These are phyloP conservation scores for Rutstroemia sp. DNA, from an alignment of 2,329 filamentous ascomycete genomes.

Conservation along the genomic window DNA sequence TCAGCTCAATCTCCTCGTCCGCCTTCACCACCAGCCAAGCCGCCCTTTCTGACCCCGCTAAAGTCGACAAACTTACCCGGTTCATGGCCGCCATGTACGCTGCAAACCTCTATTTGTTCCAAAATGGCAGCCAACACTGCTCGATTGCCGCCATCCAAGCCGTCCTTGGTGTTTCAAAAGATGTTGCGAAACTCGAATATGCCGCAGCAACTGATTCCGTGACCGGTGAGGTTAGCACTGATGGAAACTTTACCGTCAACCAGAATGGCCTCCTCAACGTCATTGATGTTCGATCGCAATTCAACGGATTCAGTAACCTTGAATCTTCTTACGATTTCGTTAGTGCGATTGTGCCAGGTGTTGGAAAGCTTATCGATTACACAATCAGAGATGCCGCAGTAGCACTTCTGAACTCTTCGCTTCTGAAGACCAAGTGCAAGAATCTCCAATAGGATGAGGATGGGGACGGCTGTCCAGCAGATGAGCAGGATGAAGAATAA, in stretches of 20 bases:
- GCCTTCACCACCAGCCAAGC: slow-evolving; percentile 22
- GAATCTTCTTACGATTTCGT: slow-evolving; percentile 22
- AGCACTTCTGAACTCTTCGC: not conserved
- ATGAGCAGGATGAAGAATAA: too few species aligned
- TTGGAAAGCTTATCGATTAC: slow-evolving; percentile 28
- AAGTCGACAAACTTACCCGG: slow-evolving; percentile 13
- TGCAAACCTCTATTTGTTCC: slow-evolving; percentile 24
- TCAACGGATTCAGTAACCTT: slow-evolving; percentile 23
- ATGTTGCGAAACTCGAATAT: slow-evolving; percentile 23
- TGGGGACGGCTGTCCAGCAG: too few species aligned
- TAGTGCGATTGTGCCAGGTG: slow-evolving; percentile 22
- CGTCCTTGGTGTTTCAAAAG: slow-evolving; percentile 18
- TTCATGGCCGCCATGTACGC: slow-evolving; percentile 26
- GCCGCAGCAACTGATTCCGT: slow-evolving; percentile 18
- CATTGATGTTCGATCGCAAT: slow-evolving; percentile 22
- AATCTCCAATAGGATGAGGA: too few species aligned
- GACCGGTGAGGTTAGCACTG: slow-evolving; percentile 23
- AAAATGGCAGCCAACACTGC: slow-evolving; percentile 1
- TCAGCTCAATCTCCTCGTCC: slow-evolving; percentile 14
- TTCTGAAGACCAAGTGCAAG: not conserved
- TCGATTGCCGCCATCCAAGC: not conserved
- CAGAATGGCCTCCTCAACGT: slow-evolving; percentile 21
- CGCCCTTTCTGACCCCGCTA: slow-evolving; percentile 10
- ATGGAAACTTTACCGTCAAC: slow-evolving; percentile 24
- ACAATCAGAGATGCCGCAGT: slow-evolving; percentile 19